Evolutionary conservation across 176 grass and related monocot species (phyloP).

Genomic region (Ananas comosus): DNA sequence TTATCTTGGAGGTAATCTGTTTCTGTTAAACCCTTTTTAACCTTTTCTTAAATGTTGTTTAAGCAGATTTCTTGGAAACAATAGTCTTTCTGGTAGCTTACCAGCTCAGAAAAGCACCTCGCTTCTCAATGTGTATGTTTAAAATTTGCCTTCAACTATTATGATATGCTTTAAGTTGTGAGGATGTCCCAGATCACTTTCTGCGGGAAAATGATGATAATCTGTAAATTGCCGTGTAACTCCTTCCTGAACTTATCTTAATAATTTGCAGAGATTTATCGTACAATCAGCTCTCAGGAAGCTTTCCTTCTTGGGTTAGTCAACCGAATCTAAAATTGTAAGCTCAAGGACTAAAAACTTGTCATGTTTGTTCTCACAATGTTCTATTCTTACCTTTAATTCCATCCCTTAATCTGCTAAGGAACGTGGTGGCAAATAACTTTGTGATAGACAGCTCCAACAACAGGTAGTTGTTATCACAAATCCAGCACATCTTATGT

Average conservation of each 20-base stretch:
- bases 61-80: slow-evolving; percentile 85
- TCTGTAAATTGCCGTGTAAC: neutral
- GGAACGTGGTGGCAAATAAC: slow-evolving; percentile 84
- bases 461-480: slow-evolving; percentile 38
- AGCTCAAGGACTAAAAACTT: slow-evolving; percentile 16
- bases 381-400: neutral
- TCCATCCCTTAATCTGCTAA: slow-evolving; percentile 20
- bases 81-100: slow-evolving; percentile 67
- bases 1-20: neutral
- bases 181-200: too few species aligned
- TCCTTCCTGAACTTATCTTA: slow-evolving; percentile 13
- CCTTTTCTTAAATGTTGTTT: neutral
- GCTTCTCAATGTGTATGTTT: slow-evolving; percentile 46
- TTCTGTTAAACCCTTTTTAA: neutral
- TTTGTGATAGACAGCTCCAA: slow-evolving; percentile 49
- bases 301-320: slow-evolving; percentile 71
- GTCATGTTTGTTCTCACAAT: neutral
- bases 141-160: too few species aligned
- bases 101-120: slow-evolving; percentile 35
- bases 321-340: slow-evolving; percentile 52
- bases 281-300: slow-evolving; percentile 76
- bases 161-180: too few species aligned
- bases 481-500: neutral
- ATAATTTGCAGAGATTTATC: slow-evolving; percentile 66
- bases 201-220: neutral